phyloP scores from a whole-genome alignment of 805 yeast genomes.

The Starmerella vitae region DNA sequence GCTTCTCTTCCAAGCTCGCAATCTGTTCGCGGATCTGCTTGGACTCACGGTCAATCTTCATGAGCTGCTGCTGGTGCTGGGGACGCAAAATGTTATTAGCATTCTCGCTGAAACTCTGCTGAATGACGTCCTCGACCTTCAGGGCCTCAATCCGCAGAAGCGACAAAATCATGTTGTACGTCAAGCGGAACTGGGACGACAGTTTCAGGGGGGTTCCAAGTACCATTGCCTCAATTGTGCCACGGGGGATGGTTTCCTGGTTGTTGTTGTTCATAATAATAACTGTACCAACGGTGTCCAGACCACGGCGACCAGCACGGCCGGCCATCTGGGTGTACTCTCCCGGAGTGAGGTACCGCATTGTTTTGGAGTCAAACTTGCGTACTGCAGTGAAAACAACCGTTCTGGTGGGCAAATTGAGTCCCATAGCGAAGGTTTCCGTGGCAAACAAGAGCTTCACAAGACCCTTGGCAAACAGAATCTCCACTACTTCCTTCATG shows the following conservation, averaged over 20 bases:
- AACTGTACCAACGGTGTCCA: slow-evolving; percentile 88
- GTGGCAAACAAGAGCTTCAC: slow-evolving; percentile 91
- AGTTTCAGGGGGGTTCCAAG: slow-evolving; percentile 84
- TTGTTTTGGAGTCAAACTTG: slow-evolving; percentile 79
- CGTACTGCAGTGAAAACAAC: slow-evolving; percentile 77
- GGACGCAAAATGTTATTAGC: slow-evolving; percentile 73
- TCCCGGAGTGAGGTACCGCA: slow-evolving; percentile 79
- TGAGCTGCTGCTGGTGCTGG: slow-evolving; percentile 60
- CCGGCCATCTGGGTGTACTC: slow-evolving; percentile 99
- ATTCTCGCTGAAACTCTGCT: slow-evolving; percentile 87
- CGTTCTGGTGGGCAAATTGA: slow-evolving; percentile 90
- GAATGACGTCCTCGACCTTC: slow-evolving; percentile 96
- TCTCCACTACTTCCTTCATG: slow-evolving; percentile 86
- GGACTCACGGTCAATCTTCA: slow-evolving; percentile 23
- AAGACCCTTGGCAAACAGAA: slow-evolving; percentile 70
- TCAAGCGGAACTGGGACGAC: slow-evolving; percentile 81
- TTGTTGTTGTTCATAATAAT: slow-evolving; percentile 57
- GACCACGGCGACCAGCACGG: slow-evolving; percentile 94
- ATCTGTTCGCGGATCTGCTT: background rate
- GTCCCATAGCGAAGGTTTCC: slow-evolving; percentile 97
- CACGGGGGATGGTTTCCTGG: slow-evolving; percentile 23
- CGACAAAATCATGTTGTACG: slow-evolving; percentile 87
- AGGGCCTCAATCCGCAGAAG: slow-evolving; percentile 84
- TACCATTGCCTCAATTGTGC: slow-evolving; percentile 62
- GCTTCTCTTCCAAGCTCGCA: background rate